These are phyloP conservation scores for Litchi chinensis DNA, from an alignment of 345 rosid species.

Conservation along the genomic window DNA sequence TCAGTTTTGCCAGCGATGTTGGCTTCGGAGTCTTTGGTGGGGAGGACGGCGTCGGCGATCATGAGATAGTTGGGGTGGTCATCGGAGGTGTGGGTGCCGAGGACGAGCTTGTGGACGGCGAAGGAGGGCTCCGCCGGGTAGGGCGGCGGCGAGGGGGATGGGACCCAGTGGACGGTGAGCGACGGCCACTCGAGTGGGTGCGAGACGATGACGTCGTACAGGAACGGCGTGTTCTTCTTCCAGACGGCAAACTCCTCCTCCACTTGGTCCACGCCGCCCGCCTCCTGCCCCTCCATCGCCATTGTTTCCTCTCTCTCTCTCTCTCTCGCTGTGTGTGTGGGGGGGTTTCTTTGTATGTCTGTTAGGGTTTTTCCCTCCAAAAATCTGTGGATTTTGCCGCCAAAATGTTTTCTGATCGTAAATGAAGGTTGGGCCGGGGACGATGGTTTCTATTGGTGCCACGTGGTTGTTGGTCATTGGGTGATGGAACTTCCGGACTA, in stretches of 20 bases:
- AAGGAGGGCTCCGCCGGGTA: conserved; percentile 54
- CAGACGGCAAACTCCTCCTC: conserved; percentile 85
- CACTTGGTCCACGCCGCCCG: conserved; percentile 49
- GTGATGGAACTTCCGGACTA: neutral
- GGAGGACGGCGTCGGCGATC: conserved; percentile 76
- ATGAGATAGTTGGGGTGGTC: conserved; percentile 67
- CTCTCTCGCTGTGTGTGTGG: conserved; percentile 15
- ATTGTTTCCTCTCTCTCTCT: conserved; percentile 14
- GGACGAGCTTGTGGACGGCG: conserved; percentile 64
- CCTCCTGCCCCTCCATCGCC: conserved; percentile 52
- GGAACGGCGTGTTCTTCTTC: conserved; percentile 91
- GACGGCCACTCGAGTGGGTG: conserved; percentile 97
- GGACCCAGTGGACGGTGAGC: conserved; percentile 95
- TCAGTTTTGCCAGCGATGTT: conserved; percentile 35
- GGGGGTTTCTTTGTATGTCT: neutral
- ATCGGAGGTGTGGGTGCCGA: conserved; percentile 91
- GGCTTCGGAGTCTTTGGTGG: conserved; percentile 49
- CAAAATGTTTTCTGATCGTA: neutral
- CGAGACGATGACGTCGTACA: conserved; percentile 85
- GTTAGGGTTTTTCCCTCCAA: conserved; percentile 30
- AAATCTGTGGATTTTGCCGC: conserved; percentile 5
- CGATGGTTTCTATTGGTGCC: neutral
- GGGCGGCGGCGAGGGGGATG: conserved; percentile 45
- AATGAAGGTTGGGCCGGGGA: neutral
- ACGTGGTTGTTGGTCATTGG: neutral